Percentiles rank a stretch among this genome's conserved stretches.
Conservation (phyloP, 1,284 basidiomycete genomes). For the Rhodotorula sp. region DNA sequence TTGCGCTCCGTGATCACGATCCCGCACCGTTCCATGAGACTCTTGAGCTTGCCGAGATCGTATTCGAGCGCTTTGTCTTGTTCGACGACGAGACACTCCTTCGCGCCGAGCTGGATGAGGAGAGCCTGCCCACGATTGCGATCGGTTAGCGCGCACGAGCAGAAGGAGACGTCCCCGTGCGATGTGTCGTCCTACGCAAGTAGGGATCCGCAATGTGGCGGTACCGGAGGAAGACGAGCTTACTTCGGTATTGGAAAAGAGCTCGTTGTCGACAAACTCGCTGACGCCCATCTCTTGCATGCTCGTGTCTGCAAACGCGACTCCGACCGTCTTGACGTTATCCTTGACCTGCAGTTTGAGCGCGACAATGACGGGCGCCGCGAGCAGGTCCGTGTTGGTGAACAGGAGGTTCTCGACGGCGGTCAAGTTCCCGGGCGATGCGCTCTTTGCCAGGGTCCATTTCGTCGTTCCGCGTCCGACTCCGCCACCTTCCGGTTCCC, state of each 20-base stretch:
- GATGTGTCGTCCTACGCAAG: too few relatives aligned
- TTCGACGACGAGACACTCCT: constrained; percentile 71
- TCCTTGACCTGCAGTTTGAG: constrained; percentile 70
- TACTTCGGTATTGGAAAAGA: constrained; percentile 94
- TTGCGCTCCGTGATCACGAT: constrained; percentile 87
- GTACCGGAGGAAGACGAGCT: constrained; percentile 16
- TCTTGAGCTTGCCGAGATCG: constrained; percentile 78
- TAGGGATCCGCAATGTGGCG: too few relatives aligned
- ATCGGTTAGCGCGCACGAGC: too few relatives aligned
- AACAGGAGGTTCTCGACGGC: constrained; percentile 93
- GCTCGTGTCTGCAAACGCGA: constrained; percentile 58
- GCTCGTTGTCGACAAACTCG: constrained; percentile 91
- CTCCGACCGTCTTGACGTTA: constrained; percentile 55
- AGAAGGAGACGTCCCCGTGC: too few relatives aligned
- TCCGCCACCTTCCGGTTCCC: constrained; percentile 17
- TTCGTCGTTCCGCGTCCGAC: constrained; percentile 32
- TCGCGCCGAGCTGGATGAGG: constrained; percentile 92
- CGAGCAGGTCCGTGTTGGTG: constrained; percentile 72
- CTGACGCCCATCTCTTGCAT: constrained; percentile 61
- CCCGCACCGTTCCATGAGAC: constrained; percentile 82
- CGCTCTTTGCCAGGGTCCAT: constrained; percentile 55
- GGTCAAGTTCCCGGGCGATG: constrained; percentile 91
- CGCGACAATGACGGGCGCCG: constrained; percentile 87
- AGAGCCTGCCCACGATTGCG: constrained; percentile 80
- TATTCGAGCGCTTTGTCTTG: constrained; percentile 63